Base-by-base conservation (phyloP, 2,329 filamentous ascomycete genomes). In the Stemphylium lycopersici region DNA sequence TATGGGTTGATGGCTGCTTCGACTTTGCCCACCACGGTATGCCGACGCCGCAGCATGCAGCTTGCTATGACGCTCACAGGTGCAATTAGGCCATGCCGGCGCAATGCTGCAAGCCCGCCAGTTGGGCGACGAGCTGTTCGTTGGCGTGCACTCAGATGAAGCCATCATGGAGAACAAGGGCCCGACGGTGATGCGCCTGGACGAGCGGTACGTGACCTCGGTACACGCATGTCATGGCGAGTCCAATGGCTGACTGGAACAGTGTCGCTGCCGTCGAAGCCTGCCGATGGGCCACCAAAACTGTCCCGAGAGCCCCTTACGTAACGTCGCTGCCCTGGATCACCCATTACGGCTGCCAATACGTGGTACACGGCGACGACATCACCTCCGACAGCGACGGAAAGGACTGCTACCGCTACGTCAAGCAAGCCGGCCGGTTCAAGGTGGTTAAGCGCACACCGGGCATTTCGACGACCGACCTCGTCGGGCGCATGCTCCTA, bases 1-100 rank as follows among this genome's bases (percentile, higher is more conserved):
- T 99, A 69, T 99, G 96, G 96, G 90, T 99, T 22, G 95, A 99
- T 75, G 95, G 95, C 59, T 99, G 95, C 82, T 99, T 97, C 80
- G 95, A 99, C 80, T 99, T 99, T 78, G 96, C 93, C 79, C 95
- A 99, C 76, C 95, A 98, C 75, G 95, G 90, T 91, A 76, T 18
- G 62, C 34, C 38, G 15, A 6, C 24, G 3, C 22, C 2, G n/a
- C 33, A 3, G 10, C 15, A 7, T n/a, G 12, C 37, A 11, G 32
- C 39, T 3, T 37, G 7, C 7, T 38, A 8, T 33, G 33, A 37
- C 40, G 24, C 59, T 51, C 29, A 58, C 50, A 34, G 10, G 8
- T 16, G 16, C 15, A 79, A 66, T 22, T 52, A 93, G 90, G 95
- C 68, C 95, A 99, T 80, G 95, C 95, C 4, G 95, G 95, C 56